These are phyloP conservation scores for Hippophae tibetana DNA, from an alignment of 306 rosid species.

Conservation along the genomic window DNA sequence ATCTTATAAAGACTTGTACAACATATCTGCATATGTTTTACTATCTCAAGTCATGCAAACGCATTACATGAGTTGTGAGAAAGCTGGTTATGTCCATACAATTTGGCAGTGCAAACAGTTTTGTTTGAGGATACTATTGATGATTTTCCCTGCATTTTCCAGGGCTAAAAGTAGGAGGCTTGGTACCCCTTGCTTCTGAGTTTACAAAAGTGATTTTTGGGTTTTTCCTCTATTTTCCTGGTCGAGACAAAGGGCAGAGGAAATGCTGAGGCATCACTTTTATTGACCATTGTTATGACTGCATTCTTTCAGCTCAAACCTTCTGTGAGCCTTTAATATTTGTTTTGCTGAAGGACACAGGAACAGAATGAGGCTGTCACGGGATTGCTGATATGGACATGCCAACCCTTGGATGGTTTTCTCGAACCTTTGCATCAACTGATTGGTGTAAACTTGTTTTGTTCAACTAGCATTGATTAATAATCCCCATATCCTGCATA, in stretches of 20 bases:
- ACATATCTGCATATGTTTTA: too few species aligned
- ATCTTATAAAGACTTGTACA: too few species aligned
- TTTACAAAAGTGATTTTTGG: conserved; percentile 36
- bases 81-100: conserved; percentile 16
- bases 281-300: conserved; percentile 26
- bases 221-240: conserved; percentile 32
- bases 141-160: conserved; percentile 68
- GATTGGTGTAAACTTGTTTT: conserved; percentile 14
- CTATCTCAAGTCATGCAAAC: too few species aligned
- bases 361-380: conserved; percentile 36
- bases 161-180: conserved; percentile 52
- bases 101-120: conserved; percentile 32
- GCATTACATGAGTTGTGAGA: too few species aligned
- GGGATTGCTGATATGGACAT: conserved; percentile 26
- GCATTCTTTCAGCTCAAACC: conserved; percentile 40
- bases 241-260: conserved; percentile 31
- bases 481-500: conserved; percentile 13
- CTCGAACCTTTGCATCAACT: conserved; percentile 23
- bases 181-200: conserved; percentile 48
- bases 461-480: conserved; percentile 16
- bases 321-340: conserved; percentile 42
- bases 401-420: conserved; percentile 28
- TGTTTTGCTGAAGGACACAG: conserved; percentile 38
- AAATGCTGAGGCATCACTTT: conserved; percentile 33
- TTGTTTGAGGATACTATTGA: conserved; percentile 41